Conservation (phyloP, 179 eudicot species). For the Corrigiola litoralis region DNA sequence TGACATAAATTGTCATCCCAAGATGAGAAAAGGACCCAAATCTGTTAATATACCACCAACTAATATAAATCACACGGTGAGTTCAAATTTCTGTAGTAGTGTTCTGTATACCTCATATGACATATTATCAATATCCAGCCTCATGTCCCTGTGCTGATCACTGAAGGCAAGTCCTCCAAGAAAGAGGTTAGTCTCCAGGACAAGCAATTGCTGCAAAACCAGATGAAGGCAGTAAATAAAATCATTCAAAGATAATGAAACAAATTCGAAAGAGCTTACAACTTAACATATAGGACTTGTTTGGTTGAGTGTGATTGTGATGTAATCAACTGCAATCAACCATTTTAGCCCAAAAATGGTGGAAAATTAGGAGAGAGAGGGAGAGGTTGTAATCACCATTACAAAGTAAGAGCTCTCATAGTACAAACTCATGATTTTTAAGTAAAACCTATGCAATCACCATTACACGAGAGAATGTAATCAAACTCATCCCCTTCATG, state of each 20-base stretch:
- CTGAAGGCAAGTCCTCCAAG: constrained; percentile 60
- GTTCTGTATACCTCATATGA: constrained; percentile 66
- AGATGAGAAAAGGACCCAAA: neutral
- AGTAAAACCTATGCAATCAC: too few relatives aligned
- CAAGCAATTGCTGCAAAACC: constrained; percentile 61
- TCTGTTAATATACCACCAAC: neutral
- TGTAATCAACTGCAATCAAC: too few relatives aligned
- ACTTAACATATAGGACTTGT: too few relatives aligned
- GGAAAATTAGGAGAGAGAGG: too few relatives aligned
- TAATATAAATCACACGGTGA: neutral
- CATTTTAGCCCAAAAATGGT: too few relatives aligned
- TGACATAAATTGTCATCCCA: neutral
- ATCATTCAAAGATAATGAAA: neutral
- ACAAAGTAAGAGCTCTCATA: too few relatives aligned
- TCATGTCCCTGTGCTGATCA: constrained; percentile 95
- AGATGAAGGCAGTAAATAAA: neutral
- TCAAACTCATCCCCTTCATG: too few relatives aligned
- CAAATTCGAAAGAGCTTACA: neutral
- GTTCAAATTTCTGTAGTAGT: neutral
- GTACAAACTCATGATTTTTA: too few relatives aligned
- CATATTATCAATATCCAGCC: constrained; percentile 84
- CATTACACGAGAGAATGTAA: too few relatives aligned
- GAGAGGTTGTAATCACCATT: too few relatives aligned
- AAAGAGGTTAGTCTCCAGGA: constrained; percentile 68
- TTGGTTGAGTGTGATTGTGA: too few relatives aligned